Conservation (phyloP, 2,329 filamentous ascomycete genomes). For the Bipolaris oryzae region DNA sequence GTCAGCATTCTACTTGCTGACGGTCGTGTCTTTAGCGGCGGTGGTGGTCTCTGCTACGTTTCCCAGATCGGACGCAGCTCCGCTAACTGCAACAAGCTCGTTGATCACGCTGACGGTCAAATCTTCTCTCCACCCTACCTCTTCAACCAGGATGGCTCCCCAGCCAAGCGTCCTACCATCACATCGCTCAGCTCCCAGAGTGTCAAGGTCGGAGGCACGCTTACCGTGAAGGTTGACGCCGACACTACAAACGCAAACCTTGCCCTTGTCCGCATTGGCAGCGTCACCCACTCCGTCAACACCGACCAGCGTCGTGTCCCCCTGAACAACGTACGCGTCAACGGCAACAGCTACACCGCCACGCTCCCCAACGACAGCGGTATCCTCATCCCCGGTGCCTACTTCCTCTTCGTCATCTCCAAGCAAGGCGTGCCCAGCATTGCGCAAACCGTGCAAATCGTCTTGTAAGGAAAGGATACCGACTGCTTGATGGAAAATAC, state of each 20-base stretch:
- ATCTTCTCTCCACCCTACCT: slow-evolving; percentile 38
- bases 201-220: slow-evolving; percentile 28
- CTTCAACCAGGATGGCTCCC: slow-evolving; percentile 31
- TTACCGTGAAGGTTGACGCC: slow-evolving; percentile 19
- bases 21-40: slow-evolving; percentile 33
- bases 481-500: too few species aligned
- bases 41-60: slow-evolving; percentile 34
- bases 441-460: slow-evolving; percentile 28
- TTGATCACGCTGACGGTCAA: slow-evolving; percentile 36
- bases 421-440: slow-evolving; percentile 29
- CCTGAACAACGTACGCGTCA: slow-evolving; percentile 15
- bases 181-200: slow-evolving; percentile 17
- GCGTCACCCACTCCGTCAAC: slow-evolving; percentile 38
- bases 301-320: slow-evolving; percentile 37
- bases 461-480: slow-evolving; percentile 1
- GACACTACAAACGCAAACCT: slow-evolving; percentile 17
- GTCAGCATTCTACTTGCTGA: slow-evolving; percentile 33
- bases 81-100: slow-evolving; percentile 36
- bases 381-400: slow-evolving; percentile 32
- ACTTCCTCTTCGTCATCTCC: slow-evolving; percentile 33
- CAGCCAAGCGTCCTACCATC: slow-evolving; percentile 26
- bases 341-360: slow-evolving; percentile 17
- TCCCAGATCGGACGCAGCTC: slow-evolving; percentile 23
- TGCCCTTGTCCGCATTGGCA: slow-evolving; percentile 32
- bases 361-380: slow-evolving; percentile 31